phyloP scores from a whole-genome alignment of 345 rosid species.

The Firmiana major region DNA sequence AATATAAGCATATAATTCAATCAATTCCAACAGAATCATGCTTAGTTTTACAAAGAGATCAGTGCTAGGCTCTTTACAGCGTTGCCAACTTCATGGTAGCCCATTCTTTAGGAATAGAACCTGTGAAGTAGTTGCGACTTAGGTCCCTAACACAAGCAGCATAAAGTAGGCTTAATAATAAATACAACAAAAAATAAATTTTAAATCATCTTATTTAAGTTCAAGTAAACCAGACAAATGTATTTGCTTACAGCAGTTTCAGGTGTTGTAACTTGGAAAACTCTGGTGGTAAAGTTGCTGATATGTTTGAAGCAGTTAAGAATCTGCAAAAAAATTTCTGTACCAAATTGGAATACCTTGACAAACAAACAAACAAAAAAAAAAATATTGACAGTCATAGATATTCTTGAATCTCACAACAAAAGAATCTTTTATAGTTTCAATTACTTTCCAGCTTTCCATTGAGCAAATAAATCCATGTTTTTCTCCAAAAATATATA shows the following conservation, averaged over 20 bases:
- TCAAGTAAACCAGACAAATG: not conserved
- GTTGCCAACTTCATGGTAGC: slow-evolving; percentile 55
- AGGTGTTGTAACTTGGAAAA: slow-evolving; percentile 68
- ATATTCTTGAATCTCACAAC: not conserved
- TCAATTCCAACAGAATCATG: not conserved
- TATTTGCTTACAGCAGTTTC: slow-evolving; percentile 52
- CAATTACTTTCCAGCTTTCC: not conserved
- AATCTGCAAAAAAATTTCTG: slow-evolving; percentile 35
- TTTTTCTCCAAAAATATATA: no score
- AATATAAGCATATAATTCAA: not conserved
- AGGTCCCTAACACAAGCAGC: slow-evolving; percentile 57
- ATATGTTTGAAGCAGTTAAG: slow-evolving; percentile 59
- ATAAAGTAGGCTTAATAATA: not conserved
- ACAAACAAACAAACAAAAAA: not conserved
- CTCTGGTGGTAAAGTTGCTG: slow-evolving; percentile 69
- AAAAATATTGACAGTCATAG: not conserved
- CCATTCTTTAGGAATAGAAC: slow-evolving; percentile 80
- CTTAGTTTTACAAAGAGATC: not conserved
- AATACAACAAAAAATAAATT: not conserved
- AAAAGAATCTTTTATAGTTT: no score
- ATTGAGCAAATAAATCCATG: not conserved
- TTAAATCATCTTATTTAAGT: no score
- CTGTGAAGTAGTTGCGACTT: slow-evolving; percentile 67
- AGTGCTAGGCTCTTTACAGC: slow-evolving; percentile 38
- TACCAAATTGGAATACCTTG: not conserved